Base-by-base conservation (phyloP, 129 eudicot species). In the Smallanthus sonchifolius region DNA sequence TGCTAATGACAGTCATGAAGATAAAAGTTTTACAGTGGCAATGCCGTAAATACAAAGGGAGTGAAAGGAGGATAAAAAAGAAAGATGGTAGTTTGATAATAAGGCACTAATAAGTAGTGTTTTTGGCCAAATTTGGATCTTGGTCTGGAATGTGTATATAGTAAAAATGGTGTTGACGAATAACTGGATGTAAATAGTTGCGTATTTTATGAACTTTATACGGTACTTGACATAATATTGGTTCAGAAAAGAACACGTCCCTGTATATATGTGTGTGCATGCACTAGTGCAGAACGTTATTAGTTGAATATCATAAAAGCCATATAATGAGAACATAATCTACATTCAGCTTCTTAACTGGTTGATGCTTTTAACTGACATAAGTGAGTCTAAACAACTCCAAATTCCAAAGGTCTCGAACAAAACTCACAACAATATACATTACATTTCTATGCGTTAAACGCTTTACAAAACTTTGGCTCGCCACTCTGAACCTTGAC, bases 1-100 rank as follows among this genome's bases (percentile, higher is more conserved):
- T 13, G 34, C 40, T 32, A 75, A 52, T 75, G 64, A 63, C 6
- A 71, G 67, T 6, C 68, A 83, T 56, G 81, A 79, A 52, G 84
- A 60, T 40, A 69, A 65, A 48, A 75, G 76, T 60, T 75, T 67
- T 30, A 74, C 37, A 28, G 57, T 38, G 66, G 74, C 81, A 40
- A 65, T 65, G 75, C 63, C 80, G 35, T 75, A 70, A 30, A 11
- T 59, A 30, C 16, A 6, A 24, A 13, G 74, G 42, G 38, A 55
- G 74, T 30, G 38, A 54, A 30, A 14, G 4, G 36, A 45, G 9
- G 42, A 24, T 57, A n/a, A n/a, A 60, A 28, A 15, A 71, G 66
- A 30, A 32, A 30, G 37, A 30, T 28, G 65, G n/a, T 30, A 4
- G 39, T 59, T 28, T 59, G 65, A 59, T 59, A 59, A 59, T 59